Conservation (phyloP, 1,284 basidiomycete genomes). For the Sporisorium reilianum region DNA sequence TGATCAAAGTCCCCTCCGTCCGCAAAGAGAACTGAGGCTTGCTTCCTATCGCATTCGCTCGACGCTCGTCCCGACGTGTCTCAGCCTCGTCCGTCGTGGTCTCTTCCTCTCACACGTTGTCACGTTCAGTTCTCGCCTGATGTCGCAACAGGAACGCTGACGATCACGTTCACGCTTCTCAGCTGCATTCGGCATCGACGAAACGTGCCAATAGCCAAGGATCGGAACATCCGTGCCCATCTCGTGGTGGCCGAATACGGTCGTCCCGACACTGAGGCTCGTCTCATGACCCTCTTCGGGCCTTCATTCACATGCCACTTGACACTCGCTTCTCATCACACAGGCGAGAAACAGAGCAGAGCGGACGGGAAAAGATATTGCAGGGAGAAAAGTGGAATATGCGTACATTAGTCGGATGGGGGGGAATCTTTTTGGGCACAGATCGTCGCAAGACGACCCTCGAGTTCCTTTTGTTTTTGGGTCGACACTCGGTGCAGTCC, state of each 20-base stretch:
- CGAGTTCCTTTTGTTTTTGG: slow-evolving; percentile 41
- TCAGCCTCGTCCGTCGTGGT: slow-evolving; percentile 4
- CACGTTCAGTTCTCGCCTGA: neutral
- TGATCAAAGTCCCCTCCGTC: no score
- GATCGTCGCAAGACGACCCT: slow-evolving; percentile 31
- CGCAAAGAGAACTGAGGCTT: neutral
- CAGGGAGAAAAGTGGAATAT: slow-evolving; percentile 45
- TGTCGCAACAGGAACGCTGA: neutral
- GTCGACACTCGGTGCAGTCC: neutral
- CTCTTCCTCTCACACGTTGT: neutral
- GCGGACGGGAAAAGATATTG: slow-evolving; percentile 45
- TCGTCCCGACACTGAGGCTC: neutral
- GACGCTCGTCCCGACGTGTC: neutral
- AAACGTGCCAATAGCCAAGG: neutral
- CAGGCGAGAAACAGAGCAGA: neutral
- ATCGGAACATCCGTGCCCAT: neutral
- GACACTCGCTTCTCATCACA: neutral
- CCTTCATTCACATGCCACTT: slow-evolving; percentile 11
- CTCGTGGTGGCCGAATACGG: neutral
- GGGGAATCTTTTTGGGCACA: slow-evolving; percentile 44
- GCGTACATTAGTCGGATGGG: slow-evolving; percentile 47
- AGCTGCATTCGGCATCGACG: neutral
- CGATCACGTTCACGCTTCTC: neutral
- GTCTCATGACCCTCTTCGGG: no score
- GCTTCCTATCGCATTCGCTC: slow-evolving; percentile 1